phyloP scores from a whole-genome alignment of 1,284 basidiomycete genomes.

The Ustilago shanxiensis region DNA sequence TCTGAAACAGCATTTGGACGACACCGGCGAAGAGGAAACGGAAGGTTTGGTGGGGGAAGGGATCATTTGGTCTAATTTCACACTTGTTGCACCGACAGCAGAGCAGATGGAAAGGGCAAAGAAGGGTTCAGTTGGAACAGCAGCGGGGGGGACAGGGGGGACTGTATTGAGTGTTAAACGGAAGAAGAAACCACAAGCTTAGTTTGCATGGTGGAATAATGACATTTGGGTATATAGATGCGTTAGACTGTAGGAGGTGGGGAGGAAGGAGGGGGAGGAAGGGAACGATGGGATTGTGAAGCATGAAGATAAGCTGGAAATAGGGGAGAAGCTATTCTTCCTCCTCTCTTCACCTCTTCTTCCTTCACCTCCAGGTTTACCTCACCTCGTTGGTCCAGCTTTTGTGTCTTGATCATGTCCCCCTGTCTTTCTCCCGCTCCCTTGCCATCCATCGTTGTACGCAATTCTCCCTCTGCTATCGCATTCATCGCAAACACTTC shows the following conservation, averaged over 20 bases:
- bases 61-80: slow-evolving; percentile 47
- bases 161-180: slow-evolving; percentile 52
- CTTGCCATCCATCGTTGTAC: too few species aligned
- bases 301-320: slow-evolving; percentile 48
- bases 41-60: slow-evolving; percentile 29
- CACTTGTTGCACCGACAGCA: slow-evolving; percentile 23
- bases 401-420: too few species aligned
- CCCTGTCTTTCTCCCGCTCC: too few species aligned
- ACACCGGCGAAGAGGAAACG: slow-evolving; percentile 4
- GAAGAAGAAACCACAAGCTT: slow-evolving; percentile 41
- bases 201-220: neutral
- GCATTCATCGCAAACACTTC: slow-evolving; percentile 1
- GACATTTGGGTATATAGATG: neutral
- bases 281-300: slow-evolving; percentile 25
- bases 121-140: slow-evolving; percentile 3
- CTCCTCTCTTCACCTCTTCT: slow-evolving; percentile 7
- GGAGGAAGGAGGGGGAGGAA: neutral
- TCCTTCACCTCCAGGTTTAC: too few species aligned
- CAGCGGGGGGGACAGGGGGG: neutral
- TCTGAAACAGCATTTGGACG: slow-evolving; percentile 3
- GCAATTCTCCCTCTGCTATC: neutral
- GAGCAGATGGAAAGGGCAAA: slow-evolving; percentile 27
- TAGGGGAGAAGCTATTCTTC: slow-evolving; percentile 32
- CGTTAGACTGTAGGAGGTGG: neutral
- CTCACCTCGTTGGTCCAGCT: too few species aligned